Base-by-base conservation (phyloP, 2,329 filamentous ascomycete genomes). In the Verticillium alfalfae region DNA sequence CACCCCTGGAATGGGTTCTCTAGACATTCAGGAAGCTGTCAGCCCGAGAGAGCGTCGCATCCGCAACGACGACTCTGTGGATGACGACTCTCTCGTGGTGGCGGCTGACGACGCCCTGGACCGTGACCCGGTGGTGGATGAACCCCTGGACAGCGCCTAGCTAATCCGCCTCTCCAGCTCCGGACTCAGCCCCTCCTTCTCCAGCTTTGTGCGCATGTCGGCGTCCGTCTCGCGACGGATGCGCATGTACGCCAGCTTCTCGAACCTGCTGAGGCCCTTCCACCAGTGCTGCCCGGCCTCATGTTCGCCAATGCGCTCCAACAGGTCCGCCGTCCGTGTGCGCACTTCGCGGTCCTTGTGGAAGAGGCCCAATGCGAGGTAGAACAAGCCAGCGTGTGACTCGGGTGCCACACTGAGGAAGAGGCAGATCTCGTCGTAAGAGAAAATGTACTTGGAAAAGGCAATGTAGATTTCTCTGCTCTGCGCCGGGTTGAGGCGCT, bases 241-340 rank as follows among this genome's bases (percentile, higher is more conserved):
- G 57, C 94, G 84, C 67, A 90, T 88, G 70, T 90, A 97, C 3
- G 91, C 94, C 66, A 96, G 77, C 76, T 94, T 96, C 68, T 93
- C 89, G 71, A 97, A 99, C 55, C 92, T 83, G 62, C 93, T 95
- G 57, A 99, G 79, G 36, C 87, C 86, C 66, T 84, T 87, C 92
- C 94, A 99, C 83, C 95, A 98, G 76, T 98, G 92, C 70, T 93
- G 85, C 1, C 95, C 95, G 10, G 93, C 95, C 70, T 96, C 90
- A 75, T 99, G 94, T 62, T 89, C 88, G 67, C 88, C 85, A 60
- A 99, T 88, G 26, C 93, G 84, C 67, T 94, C 92, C 26, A 99
- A 75, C 39, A 99, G 78, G 64, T 91, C 91, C 1, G 92, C 89
- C 2, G 92, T 91, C 61, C 87, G 87, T 67, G 89, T 77, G 39